Conservation (phyloP, 768 basidiomycete species). For the Boletus pseudo-olivaceus region DNA sequence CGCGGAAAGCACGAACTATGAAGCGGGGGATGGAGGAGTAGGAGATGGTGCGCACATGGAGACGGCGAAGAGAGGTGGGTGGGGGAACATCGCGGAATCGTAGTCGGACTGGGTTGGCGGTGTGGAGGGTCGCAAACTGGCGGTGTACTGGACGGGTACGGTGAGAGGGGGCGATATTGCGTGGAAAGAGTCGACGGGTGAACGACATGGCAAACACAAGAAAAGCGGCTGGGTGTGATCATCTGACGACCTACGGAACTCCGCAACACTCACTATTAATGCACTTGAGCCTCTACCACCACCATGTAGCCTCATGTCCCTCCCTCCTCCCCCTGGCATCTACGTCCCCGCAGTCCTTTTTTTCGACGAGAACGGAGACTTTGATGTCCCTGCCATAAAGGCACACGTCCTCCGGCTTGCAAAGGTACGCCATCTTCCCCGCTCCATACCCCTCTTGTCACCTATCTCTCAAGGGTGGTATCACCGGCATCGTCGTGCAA, state of each 20-base stretch:
- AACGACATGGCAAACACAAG: not conserved
- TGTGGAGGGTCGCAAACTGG: not conserved
- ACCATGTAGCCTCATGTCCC: slow-evolving; percentile 17
- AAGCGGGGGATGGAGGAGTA: slow-evolving; percentile 89
- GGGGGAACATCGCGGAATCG: slow-evolving; percentile 32
- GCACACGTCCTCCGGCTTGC: slow-evolving; percentile 74
- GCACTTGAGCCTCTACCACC: not conserved
- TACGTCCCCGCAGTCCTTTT: slow-evolving; percentile 81
- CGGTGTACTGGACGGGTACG: not conserved
- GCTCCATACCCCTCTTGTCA: slow-evolving; percentile 17
- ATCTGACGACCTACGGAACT: not conserved
- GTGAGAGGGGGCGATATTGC: not conserved
- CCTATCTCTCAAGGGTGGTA: slow-evolving; percentile 51
- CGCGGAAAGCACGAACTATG: slow-evolving; percentile 79
- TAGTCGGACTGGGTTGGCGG: not conserved
- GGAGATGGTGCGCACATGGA: slow-evolving; percentile 74
- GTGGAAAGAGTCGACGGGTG: not conserved
- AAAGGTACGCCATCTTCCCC: slow-evolving; percentile 37
- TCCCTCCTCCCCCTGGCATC: slow-evolving; percentile 60
- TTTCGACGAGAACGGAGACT: slow-evolving; percentile 63
- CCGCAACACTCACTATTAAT: not conserved
- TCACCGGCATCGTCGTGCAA: slow-evolving; percentile 69
- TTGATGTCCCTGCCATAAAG: slow-evolving; percentile 64
- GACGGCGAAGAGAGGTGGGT: slow-evolving; percentile 49
- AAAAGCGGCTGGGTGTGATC: not conserved